Percentiles rank a stretch among this genome's conserved stretches.
phyloP scores from a whole-genome alignment of 306 rosid genomes.

The Prunus davidiana region DNA sequence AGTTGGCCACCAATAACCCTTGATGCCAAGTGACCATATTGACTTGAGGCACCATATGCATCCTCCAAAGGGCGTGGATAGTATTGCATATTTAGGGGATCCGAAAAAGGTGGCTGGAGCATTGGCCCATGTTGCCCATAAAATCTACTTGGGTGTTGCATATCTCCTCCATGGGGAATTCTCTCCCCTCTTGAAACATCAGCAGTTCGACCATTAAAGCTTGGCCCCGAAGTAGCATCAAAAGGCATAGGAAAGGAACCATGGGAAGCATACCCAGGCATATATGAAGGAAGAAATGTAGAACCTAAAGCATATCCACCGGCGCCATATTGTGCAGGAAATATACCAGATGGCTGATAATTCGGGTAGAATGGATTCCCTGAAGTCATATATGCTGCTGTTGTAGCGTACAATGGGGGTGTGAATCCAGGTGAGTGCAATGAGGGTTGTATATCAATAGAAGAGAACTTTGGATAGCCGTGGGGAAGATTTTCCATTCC shows the following conservation, averaged over 20 bases:
- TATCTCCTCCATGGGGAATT: conserved; percentile 33
- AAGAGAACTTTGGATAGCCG: conserved; percentile 39
- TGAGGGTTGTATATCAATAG: conserved; percentile 42
- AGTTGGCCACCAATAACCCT: conserved; percentile 27
- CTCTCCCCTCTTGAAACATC: conserved; percentile 39
- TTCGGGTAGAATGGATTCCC: conserved; percentile 45
- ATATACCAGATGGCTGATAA: conserved; percentile 36
- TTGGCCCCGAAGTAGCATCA: conserved; percentile 39
- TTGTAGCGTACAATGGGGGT: conserved; percentile 48
- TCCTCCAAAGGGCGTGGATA: conserved; percentile 37
- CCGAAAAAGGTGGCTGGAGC: conserved; percentile 45
- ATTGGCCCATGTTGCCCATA: conserved; percentile 49
- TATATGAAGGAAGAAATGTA: conserved; percentile 33
- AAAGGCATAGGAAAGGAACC: conserved; percentile 43
- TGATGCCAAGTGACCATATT: conserved; percentile 34
- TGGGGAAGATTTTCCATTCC: conserved; percentile 38
- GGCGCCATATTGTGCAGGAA: conserved; percentile 39
- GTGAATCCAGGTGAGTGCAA: conserved; percentile 40
- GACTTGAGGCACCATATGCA: conserved; percentile 37
- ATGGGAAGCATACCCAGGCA: conserved; percentile 49
- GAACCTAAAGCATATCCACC: conserved; percentile 51
- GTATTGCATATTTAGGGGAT: conserved; percentile 42
- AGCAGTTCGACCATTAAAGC: conserved; percentile 37
- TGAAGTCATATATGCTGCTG: conserved; percentile 46
- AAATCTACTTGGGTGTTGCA: conserved; percentile 39